Conservation (phyloP, 345 rosid species). For the Populus davidiana region DNA sequence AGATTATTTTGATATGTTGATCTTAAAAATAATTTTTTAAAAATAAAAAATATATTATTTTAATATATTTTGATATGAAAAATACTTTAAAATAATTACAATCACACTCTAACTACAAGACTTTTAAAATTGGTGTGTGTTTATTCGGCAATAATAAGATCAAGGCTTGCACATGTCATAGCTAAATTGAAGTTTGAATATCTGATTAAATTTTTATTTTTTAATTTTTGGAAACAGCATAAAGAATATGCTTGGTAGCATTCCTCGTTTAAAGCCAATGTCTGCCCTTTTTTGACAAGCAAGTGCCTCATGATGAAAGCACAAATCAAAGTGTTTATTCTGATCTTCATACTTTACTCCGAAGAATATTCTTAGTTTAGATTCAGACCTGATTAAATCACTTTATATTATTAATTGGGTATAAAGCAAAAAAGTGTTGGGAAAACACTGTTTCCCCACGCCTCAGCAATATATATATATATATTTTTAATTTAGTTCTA, state of each 20-base stretch:
- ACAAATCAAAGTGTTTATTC: background rate
- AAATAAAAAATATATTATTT: no score
- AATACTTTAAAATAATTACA: no score
- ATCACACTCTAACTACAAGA: no score
- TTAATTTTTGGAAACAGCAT: background rate
- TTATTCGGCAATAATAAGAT: background rate
- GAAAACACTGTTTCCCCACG: no score
- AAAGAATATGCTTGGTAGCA: slow-evolving; percentile 8
- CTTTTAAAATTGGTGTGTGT: background rate
- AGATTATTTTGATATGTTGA: no score
- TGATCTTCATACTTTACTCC: background rate
- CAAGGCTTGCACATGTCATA: slow-evolving; percentile 28
- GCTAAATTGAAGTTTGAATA: background rate
- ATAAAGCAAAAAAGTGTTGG: no score
- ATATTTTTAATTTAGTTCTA: no score
- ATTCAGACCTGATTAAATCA: background rate
- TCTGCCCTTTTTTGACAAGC: background rate
- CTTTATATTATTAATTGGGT: no score
- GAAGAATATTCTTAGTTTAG: slow-evolving; percentile 1
- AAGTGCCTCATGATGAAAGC: background rate
- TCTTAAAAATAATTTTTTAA: no score
- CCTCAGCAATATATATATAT: no score
- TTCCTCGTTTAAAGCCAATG: background rate
- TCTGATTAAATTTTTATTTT: background rate
- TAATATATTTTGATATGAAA: no score